Conservation (phyloP, 2,329 filamentous ascomycete species). For the Rhynchosporium secalis region DNA sequence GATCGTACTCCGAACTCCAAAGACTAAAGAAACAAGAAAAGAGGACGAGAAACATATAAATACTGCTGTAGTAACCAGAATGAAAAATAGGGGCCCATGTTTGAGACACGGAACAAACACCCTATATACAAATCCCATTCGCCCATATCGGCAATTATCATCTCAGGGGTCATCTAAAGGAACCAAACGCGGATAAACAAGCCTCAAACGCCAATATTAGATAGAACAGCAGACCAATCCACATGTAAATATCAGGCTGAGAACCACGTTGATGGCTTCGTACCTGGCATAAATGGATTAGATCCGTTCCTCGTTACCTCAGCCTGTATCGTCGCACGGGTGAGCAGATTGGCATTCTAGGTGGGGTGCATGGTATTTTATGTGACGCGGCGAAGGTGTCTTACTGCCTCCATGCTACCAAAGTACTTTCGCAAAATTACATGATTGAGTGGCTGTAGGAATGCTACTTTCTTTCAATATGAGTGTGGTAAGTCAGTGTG, state of each 20-base stretch:
- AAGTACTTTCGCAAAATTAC: neutral
- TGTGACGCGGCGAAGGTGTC: neutral
- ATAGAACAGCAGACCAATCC: neutral
- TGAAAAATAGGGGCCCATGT: neutral
- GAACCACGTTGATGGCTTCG: neutral
- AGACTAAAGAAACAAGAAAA: neutral
- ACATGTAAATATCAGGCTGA: neutral
- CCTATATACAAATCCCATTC: slow-evolving; percentile 4
- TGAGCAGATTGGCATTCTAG: neutral
- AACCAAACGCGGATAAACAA: neutral
- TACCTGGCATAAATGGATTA: neutral
- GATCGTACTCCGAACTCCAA: neutral
- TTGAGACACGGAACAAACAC: slow-evolving; percentile 8
- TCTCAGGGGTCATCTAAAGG: neutral
- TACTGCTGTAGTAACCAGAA: too few relatives aligned
- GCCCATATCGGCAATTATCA: slow-evolving; percentile 9
- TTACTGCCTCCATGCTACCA: slow-evolving; percentile 2
- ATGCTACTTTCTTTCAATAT: neutral
- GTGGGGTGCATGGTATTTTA: neutral
- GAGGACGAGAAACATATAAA: neutral
- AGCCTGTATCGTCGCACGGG: neutral
- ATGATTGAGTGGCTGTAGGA: too few relatives aligned
- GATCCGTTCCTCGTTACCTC: too few relatives aligned
- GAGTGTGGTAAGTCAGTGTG: neutral
- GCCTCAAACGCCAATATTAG: neutral